phyloP scores from a whole-genome alignment of 2,329 filamentous ascomycete genomes.

The Conoideocrella luteorostrata region DNA sequence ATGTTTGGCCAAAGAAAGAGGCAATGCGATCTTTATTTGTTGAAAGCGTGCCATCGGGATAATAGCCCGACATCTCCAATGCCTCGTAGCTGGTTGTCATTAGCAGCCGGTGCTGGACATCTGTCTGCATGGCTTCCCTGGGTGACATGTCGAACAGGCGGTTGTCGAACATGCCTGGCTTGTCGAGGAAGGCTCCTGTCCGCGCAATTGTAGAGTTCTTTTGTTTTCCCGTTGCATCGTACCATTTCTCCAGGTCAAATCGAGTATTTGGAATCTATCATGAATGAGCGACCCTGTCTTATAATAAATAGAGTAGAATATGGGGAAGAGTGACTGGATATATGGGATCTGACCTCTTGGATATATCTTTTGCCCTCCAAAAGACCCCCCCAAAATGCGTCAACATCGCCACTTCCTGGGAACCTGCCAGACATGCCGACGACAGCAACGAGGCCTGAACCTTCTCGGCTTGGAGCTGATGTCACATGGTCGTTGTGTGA shows the following conservation, averaged over 20 bases:
- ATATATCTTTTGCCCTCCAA: background rate
- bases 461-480: background rate
- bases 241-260: background rate
- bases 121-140: constrained; percentile 53
- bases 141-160: constrained; percentile 68
- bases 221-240: background rate
- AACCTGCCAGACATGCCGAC: background rate
- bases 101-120: constrained; percentile 33
- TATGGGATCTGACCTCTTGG: background rate
- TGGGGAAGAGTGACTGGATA: background rate
- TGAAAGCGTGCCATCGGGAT: background rate
- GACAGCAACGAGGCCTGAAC: background rate
- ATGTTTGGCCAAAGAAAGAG: background rate
- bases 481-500: background rate
- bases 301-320: background rate
- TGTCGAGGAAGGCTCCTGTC: background rate
- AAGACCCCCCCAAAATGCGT: background rate
- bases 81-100: background rate
- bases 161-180: constrained; percentile 44
- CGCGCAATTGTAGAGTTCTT: background rate
- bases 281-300: background rate
- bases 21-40: background rate
- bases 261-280: background rate
- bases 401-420: background rate
- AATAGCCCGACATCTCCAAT: background rate